Percentiles rank a stretch among this genome's conserved stretches.
Evolutionary conservation across 768 basidiomycete species (phyloP).

Genomic region (Mycena vitilis): DNA sequence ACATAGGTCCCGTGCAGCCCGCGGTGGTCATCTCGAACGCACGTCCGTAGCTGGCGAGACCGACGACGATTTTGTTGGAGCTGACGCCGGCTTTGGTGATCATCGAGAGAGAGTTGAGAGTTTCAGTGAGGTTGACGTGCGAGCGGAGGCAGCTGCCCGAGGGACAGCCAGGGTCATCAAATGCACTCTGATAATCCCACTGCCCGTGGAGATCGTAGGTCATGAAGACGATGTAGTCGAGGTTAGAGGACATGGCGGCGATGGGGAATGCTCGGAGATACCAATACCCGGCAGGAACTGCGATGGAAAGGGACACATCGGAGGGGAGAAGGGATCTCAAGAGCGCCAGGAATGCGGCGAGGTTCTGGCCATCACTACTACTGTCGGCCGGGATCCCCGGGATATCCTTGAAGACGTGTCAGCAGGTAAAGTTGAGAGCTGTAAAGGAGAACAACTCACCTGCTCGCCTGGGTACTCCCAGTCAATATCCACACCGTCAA

Average conservation of each 20-base stretch:
- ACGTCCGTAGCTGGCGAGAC: slow-evolving; percentile 15
- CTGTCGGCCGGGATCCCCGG: slow-evolving; percentile 14
- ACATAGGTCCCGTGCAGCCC: slow-evolving; percentile 15
- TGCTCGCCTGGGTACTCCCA: slow-evolving; percentile 91
- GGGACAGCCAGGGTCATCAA: slow-evolving; percentile 11
- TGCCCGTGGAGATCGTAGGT: slow-evolving; percentile 23
- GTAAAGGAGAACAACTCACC: too few relatives aligned
- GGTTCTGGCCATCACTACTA: slow-evolving; percentile 4
- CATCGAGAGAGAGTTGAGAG: slow-evolving; percentile 17
- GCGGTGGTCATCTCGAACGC: slow-evolving; percentile 9
- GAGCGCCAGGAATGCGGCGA: slow-evolving; percentile 2
- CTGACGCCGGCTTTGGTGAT: slow-evolving; percentile 16
- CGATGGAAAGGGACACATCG: slow-evolving; percentile 5
- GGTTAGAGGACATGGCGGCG: slow-evolving; percentile 1
- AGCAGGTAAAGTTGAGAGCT: too few relatives aligned
- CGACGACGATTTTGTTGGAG: slow-evolving; percentile 12
- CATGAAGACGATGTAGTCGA: slow-evolving; percentile 22
- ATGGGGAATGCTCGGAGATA: slow-evolving; percentile 19
- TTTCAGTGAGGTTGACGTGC: slow-evolving; percentile 23
- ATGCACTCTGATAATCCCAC: slow-evolving; percentile 12
- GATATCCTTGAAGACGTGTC: neutral
- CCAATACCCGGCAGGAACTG: slow-evolving; percentile 12
- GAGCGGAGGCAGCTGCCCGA: slow-evolving; percentile 5
- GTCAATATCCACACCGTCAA: slow-evolving; percentile 95
- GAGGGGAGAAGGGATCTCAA: neutral